Evolutionary conservation across 2,329 filamentous ascomycete genomes (phyloP), one percentile per base, ranked within the genome.

Genomic region (Periglandula ipomoeae): DNA sequence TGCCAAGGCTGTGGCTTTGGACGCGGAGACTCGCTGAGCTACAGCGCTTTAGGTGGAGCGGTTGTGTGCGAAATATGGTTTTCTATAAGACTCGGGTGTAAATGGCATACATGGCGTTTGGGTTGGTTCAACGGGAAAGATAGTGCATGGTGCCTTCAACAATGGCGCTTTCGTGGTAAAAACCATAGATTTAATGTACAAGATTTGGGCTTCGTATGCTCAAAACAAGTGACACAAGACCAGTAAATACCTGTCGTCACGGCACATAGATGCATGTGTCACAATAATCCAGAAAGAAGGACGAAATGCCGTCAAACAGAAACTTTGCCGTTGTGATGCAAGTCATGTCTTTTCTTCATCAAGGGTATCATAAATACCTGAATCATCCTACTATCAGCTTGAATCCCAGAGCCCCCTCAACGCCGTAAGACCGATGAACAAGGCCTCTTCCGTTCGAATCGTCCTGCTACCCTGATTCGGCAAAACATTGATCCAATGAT

Each of bases 371-470:
- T 37, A 43, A 38, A 47, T 42, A 38, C 37, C 34, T 32, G 15
- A 3, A 4, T 32, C 4, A 32, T 15, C 30, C 11, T 10, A 32
- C 10, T 11, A 13, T 50, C 44, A 55, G 43, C 47, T 53, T 23
- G 40, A 41, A 8, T 71, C 68, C 79, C 73, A 84, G 50, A 83
- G 56, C 51, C 70, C 73, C 59, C 82, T 77, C 60, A 93, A 61
- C 2, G 80, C 79, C 59, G 83, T 84, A 61, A 94, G 64, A 0
- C 82, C 87, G 60, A 93, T 79, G 69, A 85, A 87, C 17, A 94
- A 68, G 1, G 88, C 87, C 67, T 95, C 89, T 58, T 94, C 88
- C 0, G 88, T 93, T 53, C 86, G 72, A 53, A 95, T 91, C 1
- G 83, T 89, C 58, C 88, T 74, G 62, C 86, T 91, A 1, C 87